Evolutionary conservation across 345 rosid genomes (phyloP), one percentile per base, ranked within the genome.

Genomic region (Citrus glauca): DNA sequence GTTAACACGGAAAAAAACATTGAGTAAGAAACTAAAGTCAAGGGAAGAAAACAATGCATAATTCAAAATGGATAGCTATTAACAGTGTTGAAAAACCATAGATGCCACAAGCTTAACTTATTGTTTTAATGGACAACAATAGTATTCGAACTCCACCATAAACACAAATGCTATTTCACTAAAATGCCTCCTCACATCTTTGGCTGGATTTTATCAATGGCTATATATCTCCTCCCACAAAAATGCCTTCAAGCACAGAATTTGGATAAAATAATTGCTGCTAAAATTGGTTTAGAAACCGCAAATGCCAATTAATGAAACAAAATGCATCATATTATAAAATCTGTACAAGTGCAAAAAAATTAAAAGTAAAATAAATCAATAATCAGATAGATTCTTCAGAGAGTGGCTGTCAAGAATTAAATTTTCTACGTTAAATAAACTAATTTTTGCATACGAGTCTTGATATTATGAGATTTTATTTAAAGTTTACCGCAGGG

Each of bases 1-100:
- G 55, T 75, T 38, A 79, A 69, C 40, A 69, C 38, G 28, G 62
- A 71, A 42, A 59, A 77, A 71, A 80, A 50, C 65, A 30, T 17
- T 42, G 67, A 48, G 59, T 50, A 25, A 25, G 62, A 69, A 65
- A 66, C 14, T 42, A 30, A 67, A 76, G 48, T 60, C 20, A 77
- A 64, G 74, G 73, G 77, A 10, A n/a, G 50, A 56, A 35, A 35
- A 66, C 37, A 25, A 25, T 40, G 40, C 74, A 33, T 35, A 55
- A 66, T 10, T 48, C 22, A 59, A 17, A 66, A 66, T n/a, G 6
- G 27, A 35, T n/a, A 37, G 50, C 66, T 67, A 37, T 32, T 71
- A 24, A 20, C 42, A 71, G 32, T 71, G 42, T 55, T 71, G 63
- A 30, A 19, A 69, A 71, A 71, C 37, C 17, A 53, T 71, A 0